These are phyloP conservation scores for Lasiosphaeris hirsuta DNA, from an alignment of 495 filamentous ascomycete genomes.

Conservation along the genomic window DNA sequence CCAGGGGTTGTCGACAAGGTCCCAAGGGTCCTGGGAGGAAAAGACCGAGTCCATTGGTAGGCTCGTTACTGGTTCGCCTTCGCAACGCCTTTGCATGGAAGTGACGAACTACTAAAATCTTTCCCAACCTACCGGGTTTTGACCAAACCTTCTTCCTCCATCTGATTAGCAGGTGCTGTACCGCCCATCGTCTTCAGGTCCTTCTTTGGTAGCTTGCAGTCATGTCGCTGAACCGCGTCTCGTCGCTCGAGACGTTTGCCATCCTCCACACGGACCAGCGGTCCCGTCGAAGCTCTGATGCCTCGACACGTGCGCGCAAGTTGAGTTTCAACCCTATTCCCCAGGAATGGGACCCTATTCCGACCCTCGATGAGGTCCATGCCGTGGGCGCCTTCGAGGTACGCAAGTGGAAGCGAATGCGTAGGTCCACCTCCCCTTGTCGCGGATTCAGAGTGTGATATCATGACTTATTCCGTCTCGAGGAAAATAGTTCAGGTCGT, in stretches of 20 bases:
- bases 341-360: constrained; percentile 44
- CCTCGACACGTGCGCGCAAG: constrained; percentile 41
- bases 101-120: not conserved
- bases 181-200: no score
- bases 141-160: not conserved
- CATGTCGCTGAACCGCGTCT: constrained; percentile 52
- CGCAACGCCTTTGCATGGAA: no score
- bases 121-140: not conserved
- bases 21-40: no score
- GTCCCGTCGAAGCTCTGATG: constrained; percentile 41
- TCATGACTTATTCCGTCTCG: not conserved
- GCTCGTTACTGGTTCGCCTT: not conserved
- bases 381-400: constrained; percentile 70
- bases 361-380: constrained; percentile 33
- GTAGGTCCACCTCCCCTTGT: constrained; percentile 41
- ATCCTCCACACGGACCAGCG: constrained; percentile 36
- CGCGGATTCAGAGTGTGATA: constrained; percentile 9
- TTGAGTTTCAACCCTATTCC: constrained; percentile 55
- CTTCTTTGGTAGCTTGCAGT: not conserved
- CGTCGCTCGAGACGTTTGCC: constrained; percentile 49
- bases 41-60: not conserved
- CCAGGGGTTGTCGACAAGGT: constrained; percentile 5
- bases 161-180: no score
- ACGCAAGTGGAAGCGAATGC: constrained; percentile 57
- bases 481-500: constrained; percentile 53